Evolutionary conservation across 768 basidiomycete species (phyloP).

Genomic region (Psilocybe tampanensis): DNA sequence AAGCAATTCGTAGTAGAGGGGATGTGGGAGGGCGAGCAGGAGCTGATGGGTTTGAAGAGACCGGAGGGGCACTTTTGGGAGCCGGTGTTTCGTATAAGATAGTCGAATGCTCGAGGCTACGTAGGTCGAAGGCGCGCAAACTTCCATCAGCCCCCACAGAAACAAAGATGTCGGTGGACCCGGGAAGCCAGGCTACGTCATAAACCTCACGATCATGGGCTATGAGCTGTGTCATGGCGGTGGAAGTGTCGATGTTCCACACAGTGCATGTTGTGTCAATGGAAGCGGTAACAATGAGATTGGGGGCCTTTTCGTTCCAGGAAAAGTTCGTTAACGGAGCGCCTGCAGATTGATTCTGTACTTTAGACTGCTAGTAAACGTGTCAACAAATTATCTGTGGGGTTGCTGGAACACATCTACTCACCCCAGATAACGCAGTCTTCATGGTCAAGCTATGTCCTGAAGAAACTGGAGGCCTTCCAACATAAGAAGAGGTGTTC

Average conservation of each 20-base stretch:
- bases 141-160: slow-evolving; percentile 98
- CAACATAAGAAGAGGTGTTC: slow-evolving; percentile 66
- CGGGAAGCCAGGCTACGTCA: slow-evolving; percentile 98
- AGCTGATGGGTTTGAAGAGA: slow-evolving; percentile 56
- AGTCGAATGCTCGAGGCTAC: slow-evolving; percentile 96
- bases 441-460: slow-evolving; percentile 73
- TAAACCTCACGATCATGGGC: slow-evolving; percentile 97
- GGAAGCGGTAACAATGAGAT: slow-evolving; percentile 93
- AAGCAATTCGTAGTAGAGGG: slow-evolving; percentile 83
- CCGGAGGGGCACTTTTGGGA: slow-evolving; percentile 69
- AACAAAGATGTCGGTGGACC: slow-evolving; percentile 95
- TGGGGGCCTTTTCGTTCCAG: slow-evolving; percentile 94
- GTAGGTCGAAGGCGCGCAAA: slow-evolving; percentile 93
- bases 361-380: slow-evolving; percentile 76
- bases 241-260: slow-evolving; percentile 95
- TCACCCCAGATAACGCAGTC: slow-evolving; percentile 80
- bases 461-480: slow-evolving; percentile 56
- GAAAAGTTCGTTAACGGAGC: slow-evolving; percentile 97
- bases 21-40: slow-evolving; percentile 75
- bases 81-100: slow-evolving; percentile 95
- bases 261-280: slow-evolving; percentile 99
- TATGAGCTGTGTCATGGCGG: slow-evolving; percentile 95
- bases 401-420: slow-evolving; percentile 29
- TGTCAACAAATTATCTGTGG: slow-evolving; percentile 7
- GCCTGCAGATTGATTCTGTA: slow-evolving; percentile 78